Conservation (phyloP, 768 basidiomycete genomes). For the Boletus eberwhitei region DNA sequence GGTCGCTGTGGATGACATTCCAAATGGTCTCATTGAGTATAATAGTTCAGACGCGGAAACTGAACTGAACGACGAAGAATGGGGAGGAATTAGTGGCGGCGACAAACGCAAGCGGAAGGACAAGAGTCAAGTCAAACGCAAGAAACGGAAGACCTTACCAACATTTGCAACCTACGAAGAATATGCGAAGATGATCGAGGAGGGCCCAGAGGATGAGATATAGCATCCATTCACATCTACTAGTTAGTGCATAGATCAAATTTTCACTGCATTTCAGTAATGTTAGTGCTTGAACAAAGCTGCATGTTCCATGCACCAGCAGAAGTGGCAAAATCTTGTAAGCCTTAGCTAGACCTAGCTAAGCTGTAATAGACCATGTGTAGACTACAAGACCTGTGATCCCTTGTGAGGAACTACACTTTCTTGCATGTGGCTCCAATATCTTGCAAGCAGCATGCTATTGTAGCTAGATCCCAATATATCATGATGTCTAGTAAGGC, state of each 20-base stretch:
- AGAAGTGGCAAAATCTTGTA: too few relatives aligned
- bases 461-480: too few relatives aligned
- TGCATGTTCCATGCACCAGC: neutral
- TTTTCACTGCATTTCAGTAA: neutral
- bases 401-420: too few relatives aligned
- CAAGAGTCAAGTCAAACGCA: constrained; percentile 45
- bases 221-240: neutral
- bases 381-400: too few relatives aligned
- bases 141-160: constrained; percentile 65
- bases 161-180: constrained; percentile 89
- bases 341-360: too few relatives aligned
- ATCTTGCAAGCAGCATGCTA: too few relatives aligned
- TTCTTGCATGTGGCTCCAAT: too few relatives aligned
- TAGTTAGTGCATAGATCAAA: neutral
- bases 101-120: constrained; percentile 53
- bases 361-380: too few relatives aligned
- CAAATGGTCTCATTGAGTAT: constrained; percentile 57
- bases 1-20: constrained; percentile 51
- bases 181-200: constrained; percentile 81
- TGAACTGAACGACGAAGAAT: constrained; percentile 19
- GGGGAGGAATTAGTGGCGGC: constrained; percentile 42
- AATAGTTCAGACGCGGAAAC: constrained; percentile 48
- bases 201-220: constrained; percentile 35
- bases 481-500: too few relatives aligned
- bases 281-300: neutral